Base-by-base conservation (phyloP, 176 grass and related monocot genomes). In the Tillandsia fasciculata region DNA sequence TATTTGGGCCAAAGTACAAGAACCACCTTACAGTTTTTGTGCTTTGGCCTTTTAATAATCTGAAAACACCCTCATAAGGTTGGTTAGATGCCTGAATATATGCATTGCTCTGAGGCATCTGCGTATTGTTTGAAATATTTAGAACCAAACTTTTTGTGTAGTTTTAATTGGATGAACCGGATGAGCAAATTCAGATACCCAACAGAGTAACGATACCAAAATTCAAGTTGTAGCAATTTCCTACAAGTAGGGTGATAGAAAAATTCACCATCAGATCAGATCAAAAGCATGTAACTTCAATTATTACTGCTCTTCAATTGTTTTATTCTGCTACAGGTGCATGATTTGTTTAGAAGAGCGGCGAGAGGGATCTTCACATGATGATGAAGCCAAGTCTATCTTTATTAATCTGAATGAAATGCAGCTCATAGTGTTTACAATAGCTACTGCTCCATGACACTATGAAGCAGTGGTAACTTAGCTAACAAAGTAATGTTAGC, bases 341-440 rank as follows among this genome's bases (percentile, higher is more conserved):
- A 80, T 72, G 82, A 78, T n/a, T 80, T 92, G 63, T 29, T 88
- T 1, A 68, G 71, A 54, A 92, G 84, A 67, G 73, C 85, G 10
- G 89, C 82, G 2, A 75, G 59, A 66, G 89, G 85, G 75, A 85
- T 92, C 70, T 88, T 92, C 67, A 77, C 72, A 65, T 88, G 53
- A 85, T 50, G 33, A 52, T 28, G 53, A 42, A 27, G 42, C 22
- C 13, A 61, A 6, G 11, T 54, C 52, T n/a, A 56, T 2, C 52
- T 56, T 56, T 56, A 61, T 61, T 9, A 61, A 61, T 10, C 22
- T 42, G 33, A 42, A 42, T 42, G 33, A 42, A 7, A 42, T 42
- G 33, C 33, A 42, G 33, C 33, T 7, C 33, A 42, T 42, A 42
- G 33, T 42, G 33, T 42, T 42, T 42, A 42, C 33, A 42, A 42